A percentile compares a stretch with the other conserved stretches of the same genome.
phyloP scores from a whole-genome alignment of 768 basidiomycete genomes.

The Daedaleopsis sinensis region DNA sequence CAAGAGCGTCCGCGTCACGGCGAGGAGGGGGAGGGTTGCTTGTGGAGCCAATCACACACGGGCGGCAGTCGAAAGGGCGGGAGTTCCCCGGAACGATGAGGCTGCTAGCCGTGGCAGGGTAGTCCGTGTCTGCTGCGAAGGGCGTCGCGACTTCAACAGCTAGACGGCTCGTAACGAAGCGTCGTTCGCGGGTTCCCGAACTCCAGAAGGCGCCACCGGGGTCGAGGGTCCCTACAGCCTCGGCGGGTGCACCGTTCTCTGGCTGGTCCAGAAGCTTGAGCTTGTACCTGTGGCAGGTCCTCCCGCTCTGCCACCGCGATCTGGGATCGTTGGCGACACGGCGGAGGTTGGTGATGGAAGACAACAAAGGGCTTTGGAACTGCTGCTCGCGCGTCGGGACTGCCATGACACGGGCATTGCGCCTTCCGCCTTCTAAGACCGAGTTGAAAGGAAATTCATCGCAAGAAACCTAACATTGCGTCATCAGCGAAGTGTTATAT shows the following conservation, averaged over 20 bases:
- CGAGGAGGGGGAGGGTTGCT: not conserved
- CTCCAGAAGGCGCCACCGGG: slow-evolving; percentile 1
- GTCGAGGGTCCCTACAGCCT: not conserved
- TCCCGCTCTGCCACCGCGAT: not conserved
- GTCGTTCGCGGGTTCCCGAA: not conserved
- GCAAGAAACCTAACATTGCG: slow-evolving; percentile 1
- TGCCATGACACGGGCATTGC: not conserved
- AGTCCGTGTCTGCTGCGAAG: not conserved
- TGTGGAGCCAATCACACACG: not conserved
- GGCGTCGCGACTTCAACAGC: not conserved
- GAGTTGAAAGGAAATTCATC: slow-evolving; percentile 13
- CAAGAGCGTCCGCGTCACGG: not conserved
- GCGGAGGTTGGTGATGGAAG: slow-evolving; percentile 1
- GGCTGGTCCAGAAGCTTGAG: not conserved
- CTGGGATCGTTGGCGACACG: not conserved
- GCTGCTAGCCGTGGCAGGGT: not conserved
- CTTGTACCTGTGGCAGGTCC: slow-evolving; percentile 4
- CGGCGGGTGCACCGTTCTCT: not conserved
- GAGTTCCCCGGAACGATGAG: not conserved
- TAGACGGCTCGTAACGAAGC: not conserved
- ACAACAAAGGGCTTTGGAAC: not conserved
- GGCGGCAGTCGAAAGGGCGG: not conserved
- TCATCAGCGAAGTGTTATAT: not conserved
- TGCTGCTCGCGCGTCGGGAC: slow-evolving; percentile 9
- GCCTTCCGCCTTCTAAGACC: slow-evolving; percentile 1